phyloP scores from a whole-genome alignment of 2,329 filamentous ascomycete species.

The Meredithiella fracta region DNA sequence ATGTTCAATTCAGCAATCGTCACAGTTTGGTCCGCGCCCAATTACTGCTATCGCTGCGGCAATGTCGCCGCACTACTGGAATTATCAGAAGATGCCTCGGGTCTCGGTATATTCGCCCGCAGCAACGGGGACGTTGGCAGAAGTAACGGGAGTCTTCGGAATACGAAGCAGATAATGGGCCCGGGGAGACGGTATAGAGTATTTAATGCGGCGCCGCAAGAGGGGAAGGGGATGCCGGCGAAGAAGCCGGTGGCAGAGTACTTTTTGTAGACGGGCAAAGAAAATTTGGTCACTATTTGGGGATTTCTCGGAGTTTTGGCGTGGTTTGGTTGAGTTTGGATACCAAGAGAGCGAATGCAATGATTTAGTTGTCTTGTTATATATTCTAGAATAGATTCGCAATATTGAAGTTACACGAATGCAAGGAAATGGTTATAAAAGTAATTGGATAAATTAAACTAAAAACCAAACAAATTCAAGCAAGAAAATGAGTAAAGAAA shows the following conservation, averaged over 20 bases:
- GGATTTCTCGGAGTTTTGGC: too few relatives aligned
- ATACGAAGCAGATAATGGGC: constrained; percentile 35
- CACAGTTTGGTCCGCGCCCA: constrained; percentile 95
- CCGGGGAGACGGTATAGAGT: constrained; percentile 84
- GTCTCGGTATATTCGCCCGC: constrained; percentile 50
- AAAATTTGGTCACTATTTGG: too few relatives aligned
- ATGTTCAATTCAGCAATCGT: constrained; percentile 96
- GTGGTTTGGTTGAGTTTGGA: too few relatives aligned
- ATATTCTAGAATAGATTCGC: too few relatives aligned
- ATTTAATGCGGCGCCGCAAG: constrained; percentile 92
- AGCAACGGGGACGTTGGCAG: constrained; percentile 54
- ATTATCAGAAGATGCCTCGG: constrained; percentile 72
- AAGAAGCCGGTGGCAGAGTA: constrained; percentile 98
- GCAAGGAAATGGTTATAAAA: too few relatives aligned
- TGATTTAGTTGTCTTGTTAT: too few relatives aligned
- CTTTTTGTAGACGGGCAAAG: constrained; percentile 44
- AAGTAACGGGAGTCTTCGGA: constrained; percentile 26
- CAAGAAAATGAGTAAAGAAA: too few relatives aligned
- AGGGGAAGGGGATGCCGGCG: constrained; percentile 90
- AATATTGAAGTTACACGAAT: too few relatives aligned
- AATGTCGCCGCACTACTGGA: constrained; percentile 94
- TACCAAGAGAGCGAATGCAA: too few relatives aligned
- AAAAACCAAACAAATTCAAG: too few relatives aligned
- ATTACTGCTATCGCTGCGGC: constrained; percentile 91
- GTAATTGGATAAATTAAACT: too few relatives aligned